phyloP scores from a whole-genome alignment of 2,329 filamentous ascomycete genomes.

The Emmonsiellopsis sp. region DNA sequence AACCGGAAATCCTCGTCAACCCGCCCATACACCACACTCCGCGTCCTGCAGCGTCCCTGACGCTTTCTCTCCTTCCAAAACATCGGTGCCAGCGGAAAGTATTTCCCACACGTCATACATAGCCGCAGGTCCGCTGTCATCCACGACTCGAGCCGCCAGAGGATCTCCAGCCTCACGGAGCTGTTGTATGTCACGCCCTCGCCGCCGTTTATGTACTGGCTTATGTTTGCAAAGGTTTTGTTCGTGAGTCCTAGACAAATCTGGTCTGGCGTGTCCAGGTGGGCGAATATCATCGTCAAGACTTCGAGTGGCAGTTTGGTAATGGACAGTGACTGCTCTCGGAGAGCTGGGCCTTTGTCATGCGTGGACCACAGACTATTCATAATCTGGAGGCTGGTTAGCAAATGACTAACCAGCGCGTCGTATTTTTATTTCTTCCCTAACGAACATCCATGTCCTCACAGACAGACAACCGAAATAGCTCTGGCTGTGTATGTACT shows the following conservation, averaged over 20 bases:
- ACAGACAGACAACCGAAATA: background rate
- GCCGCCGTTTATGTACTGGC: background rate
- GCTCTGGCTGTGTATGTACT: background rate
- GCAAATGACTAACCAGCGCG: no score
- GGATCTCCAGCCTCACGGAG: conserved; percentile 4
- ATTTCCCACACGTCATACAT: conserved; percentile 8
- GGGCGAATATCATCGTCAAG: conserved; percentile 6
- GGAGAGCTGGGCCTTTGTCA: background rate
- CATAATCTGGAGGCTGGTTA: background rate
- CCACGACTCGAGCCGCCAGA: conserved; percentile 7
- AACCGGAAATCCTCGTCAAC: conserved; percentile 7
- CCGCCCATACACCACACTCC: conserved; percentile 8
- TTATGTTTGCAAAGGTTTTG: conserved; percentile 5
- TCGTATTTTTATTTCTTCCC: no score
- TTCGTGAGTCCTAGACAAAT: conserved; percentile 8
- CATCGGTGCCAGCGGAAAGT: conserved; percentile 4
- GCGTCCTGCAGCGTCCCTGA: conserved; percentile 2
- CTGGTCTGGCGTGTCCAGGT: conserved; percentile 5
- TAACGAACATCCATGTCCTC: no score
- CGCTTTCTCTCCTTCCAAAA: conserved; percentile 7
- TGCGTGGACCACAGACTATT: background rate
- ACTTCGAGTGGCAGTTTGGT: conserved; percentile 3
- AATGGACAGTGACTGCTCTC: background rate
- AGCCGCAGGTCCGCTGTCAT: conserved; percentile 2
- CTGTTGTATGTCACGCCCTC: conserved; percentile 5